Percentiles rank a stretch among this genome's conserved stretches.
Conservation (phyloP, 306 rosid species). For the Quillaja saponaria region DNA sequence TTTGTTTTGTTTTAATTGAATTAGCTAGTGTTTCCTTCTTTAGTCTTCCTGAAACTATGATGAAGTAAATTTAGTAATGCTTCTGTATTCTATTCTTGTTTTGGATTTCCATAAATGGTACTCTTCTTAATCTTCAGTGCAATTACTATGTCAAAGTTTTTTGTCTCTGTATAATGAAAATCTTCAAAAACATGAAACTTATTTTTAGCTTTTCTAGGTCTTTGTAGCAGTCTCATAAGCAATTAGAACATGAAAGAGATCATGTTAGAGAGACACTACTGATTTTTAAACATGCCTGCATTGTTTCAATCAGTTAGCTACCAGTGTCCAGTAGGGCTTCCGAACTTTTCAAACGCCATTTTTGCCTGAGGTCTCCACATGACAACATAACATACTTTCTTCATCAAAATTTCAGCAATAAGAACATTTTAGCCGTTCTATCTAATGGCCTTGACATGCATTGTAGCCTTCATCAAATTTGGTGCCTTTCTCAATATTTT, state of each 20-base stretch:
- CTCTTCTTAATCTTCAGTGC: too few relatives aligned
- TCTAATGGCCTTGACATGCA: background rate
- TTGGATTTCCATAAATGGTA: background rate
- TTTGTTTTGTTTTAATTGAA: background rate
- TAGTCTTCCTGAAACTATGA: too few relatives aligned
- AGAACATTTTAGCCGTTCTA: slow-evolving; percentile 6
- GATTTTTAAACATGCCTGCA: background rate
- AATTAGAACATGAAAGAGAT: too few relatives aligned
- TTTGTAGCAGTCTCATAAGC: background rate
- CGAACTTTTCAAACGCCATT: too few relatives aligned
- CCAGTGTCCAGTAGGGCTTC: too few relatives aligned
- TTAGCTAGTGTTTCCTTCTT: too few relatives aligned
- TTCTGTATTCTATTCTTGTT: background rate
- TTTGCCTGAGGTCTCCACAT: background rate
- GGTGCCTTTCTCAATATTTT: slow-evolving; percentile 1
- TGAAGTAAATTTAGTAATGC: slow-evolving; percentile 7
- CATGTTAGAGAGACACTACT: too few relatives aligned
- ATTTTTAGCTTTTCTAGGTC: slow-evolving; percentile 1
- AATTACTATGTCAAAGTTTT: slow-evolving; percentile 10
- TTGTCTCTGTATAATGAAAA: background rate
- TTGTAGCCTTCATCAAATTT: background rate
- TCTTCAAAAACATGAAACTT: background rate
- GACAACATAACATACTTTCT: too few relatives aligned
- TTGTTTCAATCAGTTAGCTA: background rate
- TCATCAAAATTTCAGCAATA: background rate